Percentiles rank a stretch among this genome's conserved stretches.
These are phyloP conservation scores for Trypanosoma melophagium DNA, from an alignment of 208 protist species.

Conservation along the genomic window DNA sequence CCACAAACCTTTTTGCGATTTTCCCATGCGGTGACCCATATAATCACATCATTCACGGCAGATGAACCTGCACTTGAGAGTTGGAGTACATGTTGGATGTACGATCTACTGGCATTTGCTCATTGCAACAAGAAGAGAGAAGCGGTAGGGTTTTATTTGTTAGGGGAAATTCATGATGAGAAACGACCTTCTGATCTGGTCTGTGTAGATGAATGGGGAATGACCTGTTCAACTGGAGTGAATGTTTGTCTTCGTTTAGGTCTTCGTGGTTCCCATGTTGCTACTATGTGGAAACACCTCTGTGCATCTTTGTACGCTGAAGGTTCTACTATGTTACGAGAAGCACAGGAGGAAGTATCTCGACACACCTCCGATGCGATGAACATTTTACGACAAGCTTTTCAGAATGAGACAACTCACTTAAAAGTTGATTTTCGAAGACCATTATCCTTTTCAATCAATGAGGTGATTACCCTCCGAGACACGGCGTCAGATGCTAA, in stretches of 20 bases:
- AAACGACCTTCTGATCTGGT: not conserved
- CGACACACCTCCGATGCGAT: not conserved
- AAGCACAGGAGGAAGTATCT: conserved; percentile 9
- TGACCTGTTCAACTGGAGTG: not conserved
- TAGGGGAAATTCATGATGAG: conserved; percentile 13
- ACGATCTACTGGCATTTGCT: conserved; percentile 27
- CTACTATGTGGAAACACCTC: conserved; percentile 14
- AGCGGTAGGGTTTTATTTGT: conserved; percentile 18
- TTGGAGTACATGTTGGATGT: conserved; percentile 25
- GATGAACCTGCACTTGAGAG: not conserved
- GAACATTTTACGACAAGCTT: conserved; percentile 1
- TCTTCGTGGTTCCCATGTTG: conserved; percentile 5
- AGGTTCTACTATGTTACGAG: conserved; percentile 7
- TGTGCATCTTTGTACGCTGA: conserved; percentile 19
- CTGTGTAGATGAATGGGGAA: not conserved
- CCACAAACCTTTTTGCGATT: conserved; percentile 23
- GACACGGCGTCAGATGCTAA: not conserved
- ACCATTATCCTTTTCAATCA: not conserved
- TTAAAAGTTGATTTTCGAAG: conserved; percentile 19
- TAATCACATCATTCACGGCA: not conserved
- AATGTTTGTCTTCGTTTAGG: conserved; percentile 15
- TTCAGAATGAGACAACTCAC: conserved; percentile 9
- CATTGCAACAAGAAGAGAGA: conserved; percentile 6
- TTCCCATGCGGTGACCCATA: conserved; percentile 22
- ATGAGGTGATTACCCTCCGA: conserved; percentile 1